These are phyloP conservation scores for Aspergillus pseudoviridinutans DNA, from an alignment of 2,329 filamentous ascomycete species.

Conservation along the genomic window DNA sequence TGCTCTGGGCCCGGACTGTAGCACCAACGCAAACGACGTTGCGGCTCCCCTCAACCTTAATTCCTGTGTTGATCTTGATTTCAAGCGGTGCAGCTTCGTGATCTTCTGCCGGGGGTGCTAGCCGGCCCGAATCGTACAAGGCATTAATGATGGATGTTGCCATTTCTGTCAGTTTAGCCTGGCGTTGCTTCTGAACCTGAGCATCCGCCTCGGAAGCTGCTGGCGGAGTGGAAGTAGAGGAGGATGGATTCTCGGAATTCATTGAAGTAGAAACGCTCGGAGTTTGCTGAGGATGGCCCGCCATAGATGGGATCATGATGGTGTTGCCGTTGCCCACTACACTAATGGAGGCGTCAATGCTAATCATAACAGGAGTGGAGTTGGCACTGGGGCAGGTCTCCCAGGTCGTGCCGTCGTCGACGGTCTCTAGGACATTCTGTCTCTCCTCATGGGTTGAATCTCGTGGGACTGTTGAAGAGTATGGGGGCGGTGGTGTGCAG, in stretches of 20 bases:
- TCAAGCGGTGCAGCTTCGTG: constrained; percentile 15
- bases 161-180: constrained; percentile 23
- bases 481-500: constrained; percentile 21
- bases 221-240: neutral
- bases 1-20: neutral
- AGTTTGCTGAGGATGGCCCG: constrained; percentile 1
- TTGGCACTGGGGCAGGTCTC: neutral
- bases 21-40: constrained; percentile 25
- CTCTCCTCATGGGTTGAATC: constrained; percentile 2
- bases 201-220: neutral
- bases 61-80: constrained; percentile 26
- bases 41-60: constrained; percentile 24
- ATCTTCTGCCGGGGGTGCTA: constrained; percentile 9
- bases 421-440: constrained; percentile 6
- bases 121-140: constrained; percentile 14
- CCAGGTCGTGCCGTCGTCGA: constrained; percentile 13
- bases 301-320: constrained; percentile 21
- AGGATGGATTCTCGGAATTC: constrained; percentile 1
- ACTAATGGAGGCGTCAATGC: constrained; percentile 34
- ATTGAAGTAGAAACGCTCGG: constrained; percentile 2
- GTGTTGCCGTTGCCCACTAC: constrained; percentile 33
- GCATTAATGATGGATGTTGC: constrained; percentile 21
- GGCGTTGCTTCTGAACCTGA: constrained; percentile 16
- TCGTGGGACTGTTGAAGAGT: constrained; percentile 9
- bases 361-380: constrained; percentile 25